Conservation (phyloP, 768 basidiomycete species). For the Boletus coccyginus region DNA sequence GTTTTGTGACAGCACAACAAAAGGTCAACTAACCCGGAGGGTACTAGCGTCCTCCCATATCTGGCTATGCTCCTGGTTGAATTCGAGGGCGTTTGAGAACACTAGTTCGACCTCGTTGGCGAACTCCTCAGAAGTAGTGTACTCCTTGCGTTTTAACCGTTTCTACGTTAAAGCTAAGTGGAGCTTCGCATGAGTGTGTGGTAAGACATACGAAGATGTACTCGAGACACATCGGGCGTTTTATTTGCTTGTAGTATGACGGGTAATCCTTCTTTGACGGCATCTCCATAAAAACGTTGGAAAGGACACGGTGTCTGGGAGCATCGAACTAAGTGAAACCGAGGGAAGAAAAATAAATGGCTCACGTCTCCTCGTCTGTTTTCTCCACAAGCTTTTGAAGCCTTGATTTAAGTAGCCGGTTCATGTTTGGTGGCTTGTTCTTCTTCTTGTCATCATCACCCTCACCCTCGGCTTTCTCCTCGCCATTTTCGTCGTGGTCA, state of each 20-base stretch:
- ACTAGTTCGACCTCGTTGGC: conserved; percentile 87
- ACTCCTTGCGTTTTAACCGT: conserved; percentile 79
- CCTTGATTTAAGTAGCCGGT: conserved; percentile 61
- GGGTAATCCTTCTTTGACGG: conserved; percentile 80
- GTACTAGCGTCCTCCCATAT: conserved; percentile 78
- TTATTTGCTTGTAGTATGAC: conserved; percentile 75
- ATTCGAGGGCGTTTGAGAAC: conserved; percentile 83
- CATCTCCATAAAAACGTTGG: conserved; percentile 79
- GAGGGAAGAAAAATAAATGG: conserved; percentile 2
- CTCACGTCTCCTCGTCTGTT: conserved; percentile 64
- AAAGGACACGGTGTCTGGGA: conserved; percentile 61
- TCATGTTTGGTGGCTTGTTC: conserved; percentile 60
- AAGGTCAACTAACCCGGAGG: conserved; percentile 51
- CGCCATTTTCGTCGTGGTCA: conserved; percentile 38
- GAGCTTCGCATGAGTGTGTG: background rate
- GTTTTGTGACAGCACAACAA: conserved; percentile 1
- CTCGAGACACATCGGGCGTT: conserved; percentile 75
- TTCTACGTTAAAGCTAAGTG: conserved; percentile 47
- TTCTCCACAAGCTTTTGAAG: conserved; percentile 73
- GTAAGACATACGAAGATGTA: conserved; percentile 63
- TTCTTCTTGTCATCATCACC: conserved; percentile 44
- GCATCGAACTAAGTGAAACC: background rate
- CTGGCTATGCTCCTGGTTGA: conserved; percentile 81
- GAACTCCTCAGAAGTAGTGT: conserved; percentile 63
- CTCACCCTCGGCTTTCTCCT: conserved; percentile 41